Base-by-base conservation (phyloP, 2,329 filamentous ascomycete species). In the Paraphoma chrysanthemicola region DNA sequence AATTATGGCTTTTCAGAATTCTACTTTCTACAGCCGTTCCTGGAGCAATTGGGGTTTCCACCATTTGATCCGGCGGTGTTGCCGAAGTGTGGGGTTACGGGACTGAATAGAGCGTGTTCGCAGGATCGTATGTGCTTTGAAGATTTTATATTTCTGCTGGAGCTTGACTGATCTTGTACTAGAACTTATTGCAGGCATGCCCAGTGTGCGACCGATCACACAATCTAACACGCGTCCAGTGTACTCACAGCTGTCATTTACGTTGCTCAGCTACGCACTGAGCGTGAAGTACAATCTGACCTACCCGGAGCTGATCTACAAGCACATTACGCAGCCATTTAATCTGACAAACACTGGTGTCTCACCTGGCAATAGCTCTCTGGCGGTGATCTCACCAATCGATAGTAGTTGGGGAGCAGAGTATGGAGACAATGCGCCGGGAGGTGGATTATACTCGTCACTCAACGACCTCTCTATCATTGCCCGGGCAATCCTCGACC, bases 1-100 rank as follows among this genome's bases (percentile, higher is more conserved):
- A 54, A 44, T 31, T 49, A 50, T 50, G 52, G 46, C 23, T 54
- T 54, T 38, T 54, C 52, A 1, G 52, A 54, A 28, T 54, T 49
- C 38, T 54, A 36, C 38, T 44, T 50, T 5, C 30, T 54, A 14
- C 16, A 36, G 11, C 33, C 45, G 14, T 30, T 54, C 17, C 46
- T 54, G 10, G 52, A 43, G 29, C 23, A 44, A 14, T 44, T 54
- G 7, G 52, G 45, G 12, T 54, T 54, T 44, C 52, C 52, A 12
- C n/a, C 33, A 16, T 17, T 54, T 11, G 11, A 46, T 4, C 18
- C n/a, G 16, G 52, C 42, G 18, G 52, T 36, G 12, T 18, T 33
- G 23, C 23, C 45, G 9, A 33, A 49, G 10, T 54, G 52, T 44
- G 52, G 52, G 10, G 39, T 54, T 29, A 36, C 33, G 6, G 52